Evolutionary conservation across 169 alveolate species (phyloP), one percentile per base, ranked within the genome.

Genomic region (Plasmodium billcollinsi): DNA sequence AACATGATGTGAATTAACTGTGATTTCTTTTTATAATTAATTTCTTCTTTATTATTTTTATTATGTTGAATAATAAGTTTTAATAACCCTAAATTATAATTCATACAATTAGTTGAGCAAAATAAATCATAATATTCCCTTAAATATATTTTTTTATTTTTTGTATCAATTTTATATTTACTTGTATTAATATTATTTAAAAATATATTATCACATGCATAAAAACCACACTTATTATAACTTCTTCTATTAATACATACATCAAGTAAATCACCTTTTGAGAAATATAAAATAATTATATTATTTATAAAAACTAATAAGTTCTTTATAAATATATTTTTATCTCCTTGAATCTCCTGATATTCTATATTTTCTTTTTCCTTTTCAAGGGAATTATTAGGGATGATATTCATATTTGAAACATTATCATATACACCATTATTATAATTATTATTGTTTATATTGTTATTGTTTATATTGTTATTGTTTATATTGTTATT

Each of bases 101-200:
- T 85, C 92, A 85, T 85, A 50, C 92, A 85, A 33, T 73, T 72
- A 5, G 92, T 33, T 12, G 92, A 85, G 12, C 92, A 85, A 5
- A 85, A 85, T 54, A 85, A 45, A 39, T 85, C 88, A 54, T 63
- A 70, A 15, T 85, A 85, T 20, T 85, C 92, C 7, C 92, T 85
- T 21, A 70, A 45, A 39, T 85, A 72, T 2, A 85, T 71, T 52
- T 61, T 59, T 52, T 45, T 85, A 66, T 33, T 85, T 49, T 71
- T 26, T 14, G 43, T 29, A 49, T 85, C 88, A 14, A 85, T 72
- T 71, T 72, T 85, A 24, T 85, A 85, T 39, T 71, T 85, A 33
- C 92, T 73, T 50, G 58, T 85, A 50, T 66, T 72, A 21, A 73
- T 20, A 73, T 47, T n/a, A 39, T 54, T 85, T 47, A 85, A 14